These are phyloP conservation scores for Solanum etuberosum DNA, from an alignment of 257 asterid genomes.

Conservation along the genomic window DNA sequence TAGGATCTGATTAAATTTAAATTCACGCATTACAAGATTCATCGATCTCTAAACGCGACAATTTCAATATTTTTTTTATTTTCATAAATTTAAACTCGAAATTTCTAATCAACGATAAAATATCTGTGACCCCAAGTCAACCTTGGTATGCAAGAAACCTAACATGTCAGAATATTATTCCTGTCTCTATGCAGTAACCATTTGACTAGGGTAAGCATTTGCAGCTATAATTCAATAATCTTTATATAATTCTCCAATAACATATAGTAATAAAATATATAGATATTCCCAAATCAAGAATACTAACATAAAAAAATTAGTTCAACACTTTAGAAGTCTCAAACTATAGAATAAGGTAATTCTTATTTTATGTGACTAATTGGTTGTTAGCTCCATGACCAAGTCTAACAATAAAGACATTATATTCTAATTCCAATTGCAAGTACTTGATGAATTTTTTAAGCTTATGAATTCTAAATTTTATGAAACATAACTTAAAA, in stretches of 20 bases:
- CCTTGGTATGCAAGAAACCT: background rate
- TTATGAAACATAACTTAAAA: background rate
- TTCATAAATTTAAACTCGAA: background rate
- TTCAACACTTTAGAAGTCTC: background rate
- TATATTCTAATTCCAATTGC: background rate
- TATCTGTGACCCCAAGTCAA: background rate
- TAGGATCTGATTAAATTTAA: background rate
- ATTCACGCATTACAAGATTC: background rate
- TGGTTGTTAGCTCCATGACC: background rate
- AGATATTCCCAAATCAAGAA: background rate
- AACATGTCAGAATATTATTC: background rate
- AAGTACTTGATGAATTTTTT: background rate
- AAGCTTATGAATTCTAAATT: background rate
- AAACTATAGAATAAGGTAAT: background rate
- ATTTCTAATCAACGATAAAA: background rate
- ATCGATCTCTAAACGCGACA: rapidly evolving
- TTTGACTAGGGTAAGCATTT: background rate
- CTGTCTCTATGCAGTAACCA: background rate
- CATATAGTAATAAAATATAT: background rate
- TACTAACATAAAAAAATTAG: background rate
- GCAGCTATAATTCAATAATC: background rate
- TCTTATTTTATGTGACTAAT: background rate
- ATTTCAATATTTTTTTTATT: background rate
- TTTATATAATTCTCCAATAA: background rate
- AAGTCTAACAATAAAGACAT: background rate